These are phyloP conservation scores for Candida labiduridarum DNA, from an alignment of 1,139 yeast species.

Conservation along the genomic window DNA sequence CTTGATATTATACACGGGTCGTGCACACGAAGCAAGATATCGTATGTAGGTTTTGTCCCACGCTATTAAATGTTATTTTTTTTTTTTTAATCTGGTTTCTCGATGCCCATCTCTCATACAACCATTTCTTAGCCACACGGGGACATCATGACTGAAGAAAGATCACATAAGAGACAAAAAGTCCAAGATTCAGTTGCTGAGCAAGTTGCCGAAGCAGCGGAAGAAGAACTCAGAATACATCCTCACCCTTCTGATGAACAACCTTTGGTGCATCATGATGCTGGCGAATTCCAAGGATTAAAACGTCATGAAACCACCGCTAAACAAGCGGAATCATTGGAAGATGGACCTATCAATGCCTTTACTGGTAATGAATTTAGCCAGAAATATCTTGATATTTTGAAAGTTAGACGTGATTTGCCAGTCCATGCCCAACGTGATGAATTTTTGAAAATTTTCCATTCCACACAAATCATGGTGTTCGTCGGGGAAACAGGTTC, in stretches of 20 bases:
- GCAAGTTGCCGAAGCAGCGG: slow-evolving; percentile 42
- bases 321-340: slow-evolving; percentile 64
- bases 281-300: slow-evolving; percentile 58
- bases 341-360: slow-evolving; percentile 69
- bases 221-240: slow-evolving; percentile 39
- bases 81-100: neutral
- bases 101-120: slow-evolving; percentile 3
- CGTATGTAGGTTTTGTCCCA: slow-evolving; percentile 1
- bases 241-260: slow-evolving; percentile 30
- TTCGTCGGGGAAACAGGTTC: slow-evolving; percentile 99
- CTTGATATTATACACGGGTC: neutral
- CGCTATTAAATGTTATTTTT: neutral
- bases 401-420: slow-evolving; percentile 76
- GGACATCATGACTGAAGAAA: slow-evolving; percentile 13
- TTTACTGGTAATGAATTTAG: slow-evolving; percentile 71
- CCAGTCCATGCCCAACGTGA: slow-evolving; percentile 95
- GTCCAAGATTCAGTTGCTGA: slow-evolving; percentile 23
- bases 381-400: slow-evolving; percentile 71
- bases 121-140: neutral
- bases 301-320: slow-evolving; percentile 74
- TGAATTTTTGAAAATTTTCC: slow-evolving; percentile 83
- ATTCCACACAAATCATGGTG: slow-evolving; percentile 90
- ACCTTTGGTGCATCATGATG: slow-evolving; percentile 37
- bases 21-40: neutral
- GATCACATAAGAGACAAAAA: slow-evolving; percentile 22